Conservation (phyloP, 768 basidiomycete species). For the Strobilomyces confusus region DNA sequence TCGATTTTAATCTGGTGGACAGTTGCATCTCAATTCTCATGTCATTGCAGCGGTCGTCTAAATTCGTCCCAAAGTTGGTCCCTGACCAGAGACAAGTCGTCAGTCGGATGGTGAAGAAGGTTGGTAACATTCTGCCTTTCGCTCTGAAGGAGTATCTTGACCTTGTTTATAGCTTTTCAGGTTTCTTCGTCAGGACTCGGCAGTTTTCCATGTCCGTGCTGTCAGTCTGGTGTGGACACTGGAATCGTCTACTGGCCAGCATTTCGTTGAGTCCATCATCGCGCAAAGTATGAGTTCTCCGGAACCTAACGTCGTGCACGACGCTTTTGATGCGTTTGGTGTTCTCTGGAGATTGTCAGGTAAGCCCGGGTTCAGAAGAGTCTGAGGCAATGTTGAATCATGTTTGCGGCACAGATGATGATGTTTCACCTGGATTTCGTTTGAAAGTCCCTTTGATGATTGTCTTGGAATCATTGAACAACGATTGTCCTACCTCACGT, state of each 20-base stretch:
- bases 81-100: slow-evolving; percentile 57
- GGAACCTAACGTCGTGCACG: slow-evolving; percentile 42
- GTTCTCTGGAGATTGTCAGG: slow-evolving; percentile 89
- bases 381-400: slow-evolving; percentile 3
- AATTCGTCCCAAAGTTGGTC: slow-evolving; percentile 48
- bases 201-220: slow-evolving; percentile 76
- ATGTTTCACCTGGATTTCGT: slow-evolving; percentile 71
- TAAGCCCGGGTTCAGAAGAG: slow-evolving; percentile 27
- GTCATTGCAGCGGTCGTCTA: slow-evolving; percentile 47
- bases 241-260: slow-evolving; percentile 48
- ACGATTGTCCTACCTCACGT: slow-evolving; percentile 66
- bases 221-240: slow-evolving; percentile 82
- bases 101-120: slow-evolving; percentile 54
- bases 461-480: slow-evolving; percentile 78
- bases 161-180: slow-evolving; percentile 51
- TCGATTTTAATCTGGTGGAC: slow-evolving; percentile 68
- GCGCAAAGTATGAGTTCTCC: slow-evolving; percentile 64
- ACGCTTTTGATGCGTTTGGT: slow-evolving; percentile 85
- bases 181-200: slow-evolving; percentile 64
- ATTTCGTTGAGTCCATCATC: slow-evolving; percentile 76
- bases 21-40: slow-evolving; percentile 54
- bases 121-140: slow-evolving; percentile 18
- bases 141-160: not conserved
- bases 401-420: slow-evolving; percentile 58
- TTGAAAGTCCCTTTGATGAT: slow-evolving; percentile 86